phyloP scores from a whole-genome alignment of 2,329 filamentous ascomycete genomes.

The Pseudophaeomoniella oleicola region DNA sequence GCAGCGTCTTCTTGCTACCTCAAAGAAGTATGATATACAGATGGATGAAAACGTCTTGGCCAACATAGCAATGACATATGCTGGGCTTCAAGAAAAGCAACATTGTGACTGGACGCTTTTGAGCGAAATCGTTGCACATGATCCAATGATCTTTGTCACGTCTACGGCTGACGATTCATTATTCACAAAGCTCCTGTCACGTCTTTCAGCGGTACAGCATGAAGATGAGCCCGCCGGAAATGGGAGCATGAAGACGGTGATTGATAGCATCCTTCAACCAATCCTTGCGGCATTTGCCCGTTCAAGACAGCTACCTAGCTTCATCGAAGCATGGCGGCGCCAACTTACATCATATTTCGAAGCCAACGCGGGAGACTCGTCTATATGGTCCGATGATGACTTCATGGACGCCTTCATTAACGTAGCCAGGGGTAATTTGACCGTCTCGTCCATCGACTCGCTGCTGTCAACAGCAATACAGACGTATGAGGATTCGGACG shows the following conservation, averaged over 20 bases:
- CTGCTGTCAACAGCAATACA: no score
- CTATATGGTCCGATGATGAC: background rate
- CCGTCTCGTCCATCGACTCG: background rate
- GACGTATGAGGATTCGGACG: no score
- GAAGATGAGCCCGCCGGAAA: no score
- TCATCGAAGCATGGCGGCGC: background rate
- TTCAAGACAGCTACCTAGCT: background rate
- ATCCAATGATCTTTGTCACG: background rate
- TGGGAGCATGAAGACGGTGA: background rate
- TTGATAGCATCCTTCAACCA: background rate
- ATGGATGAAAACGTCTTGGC: background rate
- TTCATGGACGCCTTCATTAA: background rate
- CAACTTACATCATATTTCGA: no score
- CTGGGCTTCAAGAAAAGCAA: background rate
- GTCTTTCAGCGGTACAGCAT: no score
- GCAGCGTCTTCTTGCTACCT: background rate
- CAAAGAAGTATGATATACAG: background rate
- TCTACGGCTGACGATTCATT: no score
- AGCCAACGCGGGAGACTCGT: no score
- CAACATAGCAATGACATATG: background rate
- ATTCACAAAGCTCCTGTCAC: no score
- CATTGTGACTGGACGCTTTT: background rate
- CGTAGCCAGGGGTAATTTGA: background rate
- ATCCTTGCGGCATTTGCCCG: background rate
- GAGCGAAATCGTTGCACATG: background rate